These are phyloP conservation scores for Sarocladium strictum DNA, from an alignment of 2,329 filamentous ascomycete genomes.

Conservation along the genomic window DNA sequence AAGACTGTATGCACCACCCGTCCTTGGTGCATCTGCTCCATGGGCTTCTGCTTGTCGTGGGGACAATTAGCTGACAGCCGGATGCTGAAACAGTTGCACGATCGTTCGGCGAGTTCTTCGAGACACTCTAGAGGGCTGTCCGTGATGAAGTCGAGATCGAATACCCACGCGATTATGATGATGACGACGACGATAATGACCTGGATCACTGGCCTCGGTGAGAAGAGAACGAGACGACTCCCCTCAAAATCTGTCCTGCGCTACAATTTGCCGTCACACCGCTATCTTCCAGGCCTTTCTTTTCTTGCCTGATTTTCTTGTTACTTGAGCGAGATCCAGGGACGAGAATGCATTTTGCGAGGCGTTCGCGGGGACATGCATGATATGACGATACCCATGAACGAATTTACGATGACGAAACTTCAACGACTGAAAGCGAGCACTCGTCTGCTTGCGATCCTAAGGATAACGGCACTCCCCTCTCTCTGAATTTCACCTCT, in stretches of 20 bases:
- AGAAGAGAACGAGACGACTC: too few relatives aligned
- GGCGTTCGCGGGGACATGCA: background rate
- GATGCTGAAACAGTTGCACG: background rate
- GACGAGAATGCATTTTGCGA: background rate
- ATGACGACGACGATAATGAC: background rate
- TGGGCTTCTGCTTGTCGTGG: background rate
- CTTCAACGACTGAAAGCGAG: constrained; percentile 1
- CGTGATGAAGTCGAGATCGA: background rate
- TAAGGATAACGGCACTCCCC: background rate
- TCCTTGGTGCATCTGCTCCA: too few relatives aligned
- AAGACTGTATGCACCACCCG: constrained; percentile 29
- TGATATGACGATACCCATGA: background rate
- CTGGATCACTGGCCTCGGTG: too few relatives aligned
- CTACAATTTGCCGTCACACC: too few relatives aligned
- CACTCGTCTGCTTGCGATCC: background rate
- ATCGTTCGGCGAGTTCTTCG: background rate
- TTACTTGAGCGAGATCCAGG: too few relatives aligned
- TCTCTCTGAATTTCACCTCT: background rate
- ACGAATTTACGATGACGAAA: background rate
- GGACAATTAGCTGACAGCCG: background rate
- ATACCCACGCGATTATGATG: background rate
- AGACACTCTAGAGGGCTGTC: background rate
- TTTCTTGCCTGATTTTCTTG: too few relatives aligned
- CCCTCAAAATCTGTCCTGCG: too few relatives aligned
- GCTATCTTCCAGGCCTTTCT: too few relatives aligned